Evolutionary conservation across 352 stramenopile genomes (phyloP), one percentile per base, ranked within the genome.

Genomic region (Globisporangium perplexum): DNA sequence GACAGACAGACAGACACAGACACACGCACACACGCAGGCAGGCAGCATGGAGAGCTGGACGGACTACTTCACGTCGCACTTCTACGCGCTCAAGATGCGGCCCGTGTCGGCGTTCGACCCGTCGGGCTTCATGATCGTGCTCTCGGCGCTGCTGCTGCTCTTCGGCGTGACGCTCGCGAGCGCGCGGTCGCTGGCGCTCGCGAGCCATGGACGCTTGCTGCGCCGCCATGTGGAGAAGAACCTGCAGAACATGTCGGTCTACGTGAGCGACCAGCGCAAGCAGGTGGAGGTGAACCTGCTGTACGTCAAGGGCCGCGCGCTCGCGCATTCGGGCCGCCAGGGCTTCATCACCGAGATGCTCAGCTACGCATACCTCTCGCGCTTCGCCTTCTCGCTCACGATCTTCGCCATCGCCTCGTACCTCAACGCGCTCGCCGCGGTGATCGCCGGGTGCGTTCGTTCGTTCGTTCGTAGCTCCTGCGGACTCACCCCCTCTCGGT

Each of bases 291-390:
- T 77, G 58, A 85, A 88, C 62, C 61, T 91, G 55, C 68, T 81
- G 65, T 86, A 85, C 63, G 70, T 90, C 41, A 46, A 46, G 41
- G 41, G 41, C 41, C 41, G 41, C 41, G 41, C 41, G 20, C n/a
- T 46, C 41, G 46, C 88, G 88, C 53, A 71, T 61, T 38, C 71
- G 66, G 42, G 83, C 75, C 81, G 77, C 24, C 79, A 91, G 64
- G 84, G 84, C 31, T 94, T 94, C 62, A 88, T 93, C 56, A 69
- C 75, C 44, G 82, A 94, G 69, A 94, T 94, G 84, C 72, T 93
- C 50, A 93, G 82, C 71, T 90, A 83, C 57, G 78, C 83, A 15
- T 94, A 94, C 60, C 69, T 94, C 22, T 93, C 82, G 38, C 71
- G 84, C 6, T 71, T 94, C 31, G 82, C 76, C 18, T 90, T 93